These are phyloP conservation scores for Candida oleophila DNA, from an alignment of 805 yeast species.

Conservation along the genomic window DNA sequence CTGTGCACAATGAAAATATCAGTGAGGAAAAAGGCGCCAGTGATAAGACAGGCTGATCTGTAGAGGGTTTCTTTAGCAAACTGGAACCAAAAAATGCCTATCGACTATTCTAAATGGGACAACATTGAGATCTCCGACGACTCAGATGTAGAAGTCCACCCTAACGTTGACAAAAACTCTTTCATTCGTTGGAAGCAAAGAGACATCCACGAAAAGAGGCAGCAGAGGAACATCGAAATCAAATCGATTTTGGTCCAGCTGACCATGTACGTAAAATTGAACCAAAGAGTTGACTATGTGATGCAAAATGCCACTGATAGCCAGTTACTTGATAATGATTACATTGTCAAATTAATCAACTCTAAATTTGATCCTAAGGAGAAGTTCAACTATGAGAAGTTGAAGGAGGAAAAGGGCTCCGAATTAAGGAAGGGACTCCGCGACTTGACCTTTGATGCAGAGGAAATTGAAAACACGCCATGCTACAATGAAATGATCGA, in stretches of 20 bases:
- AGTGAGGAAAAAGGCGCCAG: background rate
- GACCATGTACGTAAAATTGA: constrained; percentile 76
- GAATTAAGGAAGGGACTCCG: constrained; percentile 44
- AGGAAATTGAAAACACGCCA: constrained; percentile 46
- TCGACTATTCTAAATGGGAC: constrained; percentile 98
- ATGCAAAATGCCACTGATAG: constrained; percentile 41
- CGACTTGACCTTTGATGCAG: constrained; percentile 34
- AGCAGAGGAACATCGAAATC: constrained; percentile 75
- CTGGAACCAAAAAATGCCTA: constrained; percentile 63
- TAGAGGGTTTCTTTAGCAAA: no score
- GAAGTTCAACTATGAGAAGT: constrained; percentile 47
- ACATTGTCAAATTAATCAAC: constrained; percentile 42
- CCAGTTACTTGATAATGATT: constrained; percentile 31
- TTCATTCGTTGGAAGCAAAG: constrained; percentile 96
- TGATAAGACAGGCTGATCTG: no score
- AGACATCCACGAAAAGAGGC: constrained; percentile 91
- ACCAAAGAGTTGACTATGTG: constrained; percentile 68
- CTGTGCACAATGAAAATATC: background rate
- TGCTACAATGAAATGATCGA: constrained; percentile 91
- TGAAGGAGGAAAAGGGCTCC: constrained; percentile 38
- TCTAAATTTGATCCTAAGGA: constrained; percentile 57
- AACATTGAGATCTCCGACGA: constrained; percentile 94
- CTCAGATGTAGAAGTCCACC: constrained; percentile 96
- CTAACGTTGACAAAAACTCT: constrained; percentile 92
- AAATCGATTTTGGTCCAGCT: constrained; percentile 71